Percentiles rank a stretch among this genome's conserved stretches.
Evolutionary conservation across 2,329 filamentous ascomycete species (phyloP).

Genomic region (Colletotrichum nymphaeae): DNA sequence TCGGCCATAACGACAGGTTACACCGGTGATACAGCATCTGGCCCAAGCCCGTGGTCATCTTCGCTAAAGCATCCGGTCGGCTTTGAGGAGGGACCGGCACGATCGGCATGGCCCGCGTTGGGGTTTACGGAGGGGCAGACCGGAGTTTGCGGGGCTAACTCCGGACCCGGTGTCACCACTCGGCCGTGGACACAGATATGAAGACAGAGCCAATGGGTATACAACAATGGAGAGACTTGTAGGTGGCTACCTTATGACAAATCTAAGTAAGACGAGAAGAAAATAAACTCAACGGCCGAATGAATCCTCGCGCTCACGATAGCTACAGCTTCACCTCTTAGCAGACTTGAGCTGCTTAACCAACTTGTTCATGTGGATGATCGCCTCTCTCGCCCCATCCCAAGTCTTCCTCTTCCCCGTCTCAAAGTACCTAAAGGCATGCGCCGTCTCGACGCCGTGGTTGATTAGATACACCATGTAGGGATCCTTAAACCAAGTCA

Average conservation of each 20-base stretch:
- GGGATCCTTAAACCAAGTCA: slow-evolving; percentile 51
- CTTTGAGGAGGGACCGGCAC: neutral
- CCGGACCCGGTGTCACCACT: neutral
- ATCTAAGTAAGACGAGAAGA: neutral
- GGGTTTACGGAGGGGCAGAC: neutral
- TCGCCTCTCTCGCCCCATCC: slow-evolving; percentile 50
- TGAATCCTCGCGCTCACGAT: neutral
- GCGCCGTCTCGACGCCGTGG: slow-evolving; percentile 52
- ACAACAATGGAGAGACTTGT: neutral
- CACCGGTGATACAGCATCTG: neutral
- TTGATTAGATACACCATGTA: slow-evolving; percentile 51
- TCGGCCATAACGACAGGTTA: neutral
- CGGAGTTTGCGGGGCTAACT: slow-evolving; percentile 25
- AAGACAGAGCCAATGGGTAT: neutral
- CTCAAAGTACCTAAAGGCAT: slow-evolving; percentile 54
- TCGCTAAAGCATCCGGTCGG: neutral
- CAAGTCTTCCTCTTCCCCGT: slow-evolving; percentile 52
- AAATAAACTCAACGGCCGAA: neutral
- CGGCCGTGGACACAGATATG: neutral
- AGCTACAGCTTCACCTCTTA: neutral
- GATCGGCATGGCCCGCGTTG: neutral
- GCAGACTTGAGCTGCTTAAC: slow-evolving; percentile 42
- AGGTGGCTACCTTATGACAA: no score
- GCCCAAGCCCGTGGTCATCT: neutral
- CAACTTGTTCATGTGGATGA: slow-evolving; percentile 45